phyloP scores from a whole-genome alignment of 1,284 basidiomycete genomes.

The Moniliophthora roreri region DNA sequence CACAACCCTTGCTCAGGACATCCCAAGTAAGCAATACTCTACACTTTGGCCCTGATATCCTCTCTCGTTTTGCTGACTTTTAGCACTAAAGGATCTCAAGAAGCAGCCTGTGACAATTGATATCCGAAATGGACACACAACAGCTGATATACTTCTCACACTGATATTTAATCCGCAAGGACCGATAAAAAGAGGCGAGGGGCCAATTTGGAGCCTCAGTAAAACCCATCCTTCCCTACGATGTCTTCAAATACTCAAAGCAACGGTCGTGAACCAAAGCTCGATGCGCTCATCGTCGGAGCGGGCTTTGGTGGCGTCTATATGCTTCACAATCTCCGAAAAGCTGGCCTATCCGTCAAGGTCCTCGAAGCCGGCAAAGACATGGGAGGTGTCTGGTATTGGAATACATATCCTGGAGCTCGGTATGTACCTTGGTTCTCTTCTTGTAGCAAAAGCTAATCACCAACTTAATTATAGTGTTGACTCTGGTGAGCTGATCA shows the following conservation, averaged over 20 bases:
- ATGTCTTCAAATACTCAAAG: not conserved
- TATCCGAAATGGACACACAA: too few species aligned
- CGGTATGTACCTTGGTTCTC: too few species aligned
- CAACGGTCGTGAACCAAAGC: not conserved
- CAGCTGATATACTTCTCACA: not conserved
- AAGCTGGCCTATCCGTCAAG: slow-evolving; percentile 21
- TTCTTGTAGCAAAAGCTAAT: too few species aligned
- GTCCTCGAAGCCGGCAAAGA: slow-evolving; percentile 21
- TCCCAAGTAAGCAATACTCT: too few species aligned
- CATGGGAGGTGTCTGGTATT: slow-evolving; percentile 25
- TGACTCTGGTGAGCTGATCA: not conserved
- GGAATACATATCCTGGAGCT: slow-evolving; percentile 26
- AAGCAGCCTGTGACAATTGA: too few species aligned
- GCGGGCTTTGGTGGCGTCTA: slow-evolving; percentile 21
- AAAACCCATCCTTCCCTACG: not conserved
- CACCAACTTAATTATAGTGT: not conserved
- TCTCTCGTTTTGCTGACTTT: too few species aligned
- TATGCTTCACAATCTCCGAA: slow-evolving; percentile 20
- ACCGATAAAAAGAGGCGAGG: not conserved
- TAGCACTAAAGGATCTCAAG: too few species aligned
- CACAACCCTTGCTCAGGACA: too few species aligned
- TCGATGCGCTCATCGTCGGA: not conserved
- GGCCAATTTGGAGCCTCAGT: not conserved
- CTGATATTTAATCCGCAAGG: not conserved
- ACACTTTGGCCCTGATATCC: too few species aligned